Percentiles rank a stretch among this genome's conserved stretches.
These are phyloP conservation scores for Blastocystis sp. DNA, from an alignment of 352 stramenopile genomes.

Conservation along the genomic window DNA sequence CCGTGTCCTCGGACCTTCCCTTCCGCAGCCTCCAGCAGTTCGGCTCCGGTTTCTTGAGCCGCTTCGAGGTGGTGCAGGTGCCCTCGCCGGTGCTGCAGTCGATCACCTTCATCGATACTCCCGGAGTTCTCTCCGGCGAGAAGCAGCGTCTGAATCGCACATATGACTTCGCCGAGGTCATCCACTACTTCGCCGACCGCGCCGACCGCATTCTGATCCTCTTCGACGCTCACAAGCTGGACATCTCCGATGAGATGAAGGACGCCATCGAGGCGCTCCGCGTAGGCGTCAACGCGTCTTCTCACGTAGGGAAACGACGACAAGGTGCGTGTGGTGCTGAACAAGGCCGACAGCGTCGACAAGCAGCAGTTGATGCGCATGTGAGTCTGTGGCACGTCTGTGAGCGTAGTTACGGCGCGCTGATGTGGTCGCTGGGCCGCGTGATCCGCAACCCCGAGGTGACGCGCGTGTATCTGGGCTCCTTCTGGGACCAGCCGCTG, in stretches of 20 bases:
- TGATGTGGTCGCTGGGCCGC: slow-evolving; percentile 88
- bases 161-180: slow-evolving; percentile 86
- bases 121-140: slow-evolving; percentile 90
- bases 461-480: slow-evolving; percentile 89
- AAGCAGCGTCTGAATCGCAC: slow-evolving; percentile 88
- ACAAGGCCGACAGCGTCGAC: slow-evolving; percentile 96
- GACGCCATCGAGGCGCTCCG: slow-evolving; percentile 84
- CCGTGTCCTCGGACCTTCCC: slow-evolving; percentile 66
- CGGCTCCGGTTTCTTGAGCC: slow-evolving; percentile 91
- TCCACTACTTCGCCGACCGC: slow-evolving; percentile 78
- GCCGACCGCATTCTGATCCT: slow-evolving; percentile 92
- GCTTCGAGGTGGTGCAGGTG: slow-evolving; percentile 88
- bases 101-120: slow-evolving; percentile 92
- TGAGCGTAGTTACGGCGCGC: slow-evolving; percentile 78
- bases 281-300: background rate
- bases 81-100: slow-evolving; percentile 80
- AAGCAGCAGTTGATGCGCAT: slow-evolving; percentile 88
- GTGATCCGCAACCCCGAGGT: slow-evolving; percentile 93
- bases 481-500: slow-evolving; percentile 85
- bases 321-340: slow-evolving; percentile 90
- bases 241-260: slow-evolving; percentile 97
- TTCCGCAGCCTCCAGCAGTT: slow-evolving; percentile 71
- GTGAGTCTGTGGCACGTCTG: slow-evolving; percentile 60
- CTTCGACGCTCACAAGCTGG: slow-evolving; percentile 98
- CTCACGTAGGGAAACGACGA: slow-evolving; percentile 80